A percentile compares a stretch with the other conserved stretches of the same genome.
Evolutionary conservation across 257 asterid genomes (phyloP).

Genomic region (Capsicum pubescens): DNA sequence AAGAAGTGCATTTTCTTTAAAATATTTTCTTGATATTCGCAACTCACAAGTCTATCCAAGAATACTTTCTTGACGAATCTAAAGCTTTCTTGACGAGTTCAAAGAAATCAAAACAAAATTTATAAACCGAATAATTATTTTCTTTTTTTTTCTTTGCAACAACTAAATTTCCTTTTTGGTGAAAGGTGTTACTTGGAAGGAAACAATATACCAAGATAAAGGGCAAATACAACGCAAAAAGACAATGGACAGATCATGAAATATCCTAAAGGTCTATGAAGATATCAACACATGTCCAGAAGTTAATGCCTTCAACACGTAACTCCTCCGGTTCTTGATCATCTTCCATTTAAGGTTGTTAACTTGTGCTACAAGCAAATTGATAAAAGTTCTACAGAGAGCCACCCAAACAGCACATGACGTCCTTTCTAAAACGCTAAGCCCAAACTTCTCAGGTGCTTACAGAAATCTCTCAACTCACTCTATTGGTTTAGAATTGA

Average conservation of each 20-base stretch:
- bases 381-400: background rate
- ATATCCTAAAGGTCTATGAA: background rate
- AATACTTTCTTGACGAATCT: background rate
- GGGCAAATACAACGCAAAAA: background rate
- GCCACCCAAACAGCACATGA: conserved; percentile 9
- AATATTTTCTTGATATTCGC: background rate
- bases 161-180: background rate
- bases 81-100: background rate
- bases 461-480: background rate
- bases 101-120: background rate
- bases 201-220: background rate
- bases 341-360: background rate
- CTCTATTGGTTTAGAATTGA: background rate
- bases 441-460: background rate
- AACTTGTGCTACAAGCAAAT: background rate
- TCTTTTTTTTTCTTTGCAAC: background rate
- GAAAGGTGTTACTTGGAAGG: background rate
- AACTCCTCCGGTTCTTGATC: conserved; percentile 8
- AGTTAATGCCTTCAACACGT: background rate
- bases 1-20: background rate
- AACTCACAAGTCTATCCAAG: background rate
- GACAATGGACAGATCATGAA: background rate
- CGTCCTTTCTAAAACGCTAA: background rate
- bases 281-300: background rate
- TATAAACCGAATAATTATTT: no score